Evolutionary conservation across 257 asterid species (phyloP), one percentile per base, ranked within the genome.

Genomic region (Henckelia pumila): DNA sequence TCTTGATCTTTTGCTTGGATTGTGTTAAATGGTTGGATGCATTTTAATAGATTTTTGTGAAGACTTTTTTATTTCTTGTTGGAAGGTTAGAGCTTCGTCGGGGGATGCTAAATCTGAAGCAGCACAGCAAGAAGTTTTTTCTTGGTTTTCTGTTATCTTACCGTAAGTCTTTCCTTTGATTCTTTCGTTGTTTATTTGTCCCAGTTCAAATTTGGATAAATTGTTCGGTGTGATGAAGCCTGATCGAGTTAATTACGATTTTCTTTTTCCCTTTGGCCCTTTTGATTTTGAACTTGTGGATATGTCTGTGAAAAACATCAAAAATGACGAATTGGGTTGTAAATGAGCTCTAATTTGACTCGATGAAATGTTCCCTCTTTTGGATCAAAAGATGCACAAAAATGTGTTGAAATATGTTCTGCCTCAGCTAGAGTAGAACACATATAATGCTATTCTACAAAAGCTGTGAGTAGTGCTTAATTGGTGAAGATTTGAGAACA

Each of bases 71-170:
- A 56, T 37, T 62, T 61, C 49, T 64, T 35, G 11, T 60, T 64
- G 65, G 76, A 76, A 87, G 96, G 86, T 82, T 53, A 64, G 77
- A 78, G 96, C 91, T 75, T 62, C 96, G 71, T 75, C 86, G 8
- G 88, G 79, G 60, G 92, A 85, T 73, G 80, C 79, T 24, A 58
- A 64, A 70, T 73, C 89, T 69, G 91, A 78, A 65, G 59, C 83
- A 23, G 28, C 75, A 8, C 70, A 76, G 76, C 80, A 75, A 70
- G 98, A 92, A 79, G 83, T 64, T 26, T 92, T 92, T 78, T 59
- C 84, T 70, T 92, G 97, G 98, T 58, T 88, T 56, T 88, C 95
- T 72, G 95, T 91, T 75, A 70, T 88, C 66, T 71, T 92, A 69
- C 98, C 98, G 98, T 92, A 77, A 69, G 96, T 77, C 40, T 37